Evolutionary conservation across 2,329 filamentous ascomycete species (phyloP), one percentile per base, ranked within the genome.

Genomic region (Capronia americana): DNA sequence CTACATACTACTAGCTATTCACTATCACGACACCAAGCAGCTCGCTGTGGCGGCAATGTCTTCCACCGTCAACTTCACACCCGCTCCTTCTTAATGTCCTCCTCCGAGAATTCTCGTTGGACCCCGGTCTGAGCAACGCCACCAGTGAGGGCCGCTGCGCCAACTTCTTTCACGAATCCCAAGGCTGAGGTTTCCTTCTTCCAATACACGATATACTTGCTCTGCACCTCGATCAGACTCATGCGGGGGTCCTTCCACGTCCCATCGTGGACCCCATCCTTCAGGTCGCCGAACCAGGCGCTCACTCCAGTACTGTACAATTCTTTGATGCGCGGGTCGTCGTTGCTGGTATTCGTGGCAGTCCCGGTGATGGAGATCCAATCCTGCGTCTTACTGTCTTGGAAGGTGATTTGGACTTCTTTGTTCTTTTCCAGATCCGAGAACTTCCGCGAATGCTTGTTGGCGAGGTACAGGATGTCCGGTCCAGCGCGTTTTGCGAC

Each of bases 261-360:
- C 7, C 81, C 83, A 64, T 77, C 77, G 64, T 84, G 82, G 48
- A 79, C 79, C 8, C 82, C 82, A 71, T 84, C 82, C 1, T 80
- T 80, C 14, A 84, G 68, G 67, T 85, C 82, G 4, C 82, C 82
- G 62, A 84, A 84, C 82, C 83, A 85, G 5, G 80, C 81, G 1
- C 73, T 75, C 1, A 78, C 75, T 51, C 65, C 72, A 14, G 76
- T 74, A 63, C 70, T 78, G 72, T 79, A 83, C 44, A 84, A 70
- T 38, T 84, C 80, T 73, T 82, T 81, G 76, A 84, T 83, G 44
- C 82, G 72, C 0, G 81, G 80, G 67, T 85, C 83, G 10, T 72
- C 73, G 72, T 82, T 83, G 41, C 74, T 74, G 48, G 74, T 74
- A 0, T 77, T 81, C 7, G 75, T 77, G 0, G 77, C 80, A 6